A percentile compares a stretch with the other conserved stretches of the same genome.
phyloP scores from a whole-genome alignment of 768 basidiomycete genomes.

The Xerocomellus dryophilus region DNA sequence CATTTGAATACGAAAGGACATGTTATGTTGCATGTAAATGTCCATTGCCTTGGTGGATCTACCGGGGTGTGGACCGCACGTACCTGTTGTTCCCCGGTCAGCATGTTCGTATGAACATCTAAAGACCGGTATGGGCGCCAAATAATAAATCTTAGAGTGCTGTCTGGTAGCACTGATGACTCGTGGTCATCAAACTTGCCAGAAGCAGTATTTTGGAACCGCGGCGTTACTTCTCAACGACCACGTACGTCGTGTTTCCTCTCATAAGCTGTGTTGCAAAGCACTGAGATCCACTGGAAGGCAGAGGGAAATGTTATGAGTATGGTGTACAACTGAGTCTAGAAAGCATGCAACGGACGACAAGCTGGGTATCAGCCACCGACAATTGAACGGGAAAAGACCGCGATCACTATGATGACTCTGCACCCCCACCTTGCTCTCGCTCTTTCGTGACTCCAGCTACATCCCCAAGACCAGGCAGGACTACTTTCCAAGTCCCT shows the following conservation, averaged over 20 bases:
- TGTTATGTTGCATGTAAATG: background rate
- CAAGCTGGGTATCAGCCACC: background rate
- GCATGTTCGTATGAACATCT: background rate
- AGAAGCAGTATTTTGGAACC: background rate
- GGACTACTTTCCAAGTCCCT: slow-evolving; percentile 62
- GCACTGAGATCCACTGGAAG: background rate
- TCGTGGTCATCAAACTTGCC: background rate
- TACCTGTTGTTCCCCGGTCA: background rate
- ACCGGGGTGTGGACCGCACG: no score
- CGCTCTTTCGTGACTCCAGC: slow-evolving; percentile 30
- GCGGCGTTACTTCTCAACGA: background rate
- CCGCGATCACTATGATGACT: background rate
- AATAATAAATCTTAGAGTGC: background rate
- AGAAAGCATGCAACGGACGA: background rate
- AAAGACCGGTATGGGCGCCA: background rate
- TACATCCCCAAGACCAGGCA: slow-evolving; percentile 58
- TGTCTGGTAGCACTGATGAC: background rate
- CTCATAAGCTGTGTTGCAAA: background rate
- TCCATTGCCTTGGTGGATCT: background rate
- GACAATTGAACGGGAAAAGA: background rate
- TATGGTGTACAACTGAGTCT: slow-evolving; percentile 6
- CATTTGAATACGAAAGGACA: background rate
- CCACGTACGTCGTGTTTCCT: background rate
- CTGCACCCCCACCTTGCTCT: slow-evolving; percentile 5
- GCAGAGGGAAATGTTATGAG: background rate